Percentiles rank a stretch among this genome's conserved stretches.
Evolutionary conservation across 2,329 filamentous ascomycete species (phyloP).

Genomic region (Dactylellina drechsleri): DNA sequence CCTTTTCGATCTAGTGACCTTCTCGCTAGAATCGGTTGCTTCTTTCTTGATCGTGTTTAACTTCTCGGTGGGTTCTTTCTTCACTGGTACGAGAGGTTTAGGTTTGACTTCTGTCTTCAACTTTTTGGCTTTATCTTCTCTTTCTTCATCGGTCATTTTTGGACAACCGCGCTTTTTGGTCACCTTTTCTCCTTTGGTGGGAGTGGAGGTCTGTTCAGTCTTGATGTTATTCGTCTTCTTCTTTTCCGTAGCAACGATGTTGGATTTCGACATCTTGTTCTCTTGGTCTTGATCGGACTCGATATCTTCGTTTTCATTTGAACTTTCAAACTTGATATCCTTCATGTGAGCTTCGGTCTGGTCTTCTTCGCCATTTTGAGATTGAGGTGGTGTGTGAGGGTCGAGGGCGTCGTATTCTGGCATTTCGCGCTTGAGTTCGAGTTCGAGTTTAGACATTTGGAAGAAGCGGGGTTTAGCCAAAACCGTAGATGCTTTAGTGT

Average conservation of each 20-base stretch:
- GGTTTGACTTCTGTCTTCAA: neutral
- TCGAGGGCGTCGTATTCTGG: neutral
- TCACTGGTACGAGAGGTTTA: neutral
- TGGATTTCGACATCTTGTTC: neutral
- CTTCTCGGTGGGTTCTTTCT: neutral
- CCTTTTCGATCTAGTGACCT: neutral
- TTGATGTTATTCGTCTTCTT: neutral
- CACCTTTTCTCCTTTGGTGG: neutral
- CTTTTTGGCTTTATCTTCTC: slow-evolving; percentile 4
- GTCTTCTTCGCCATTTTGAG: neutral
- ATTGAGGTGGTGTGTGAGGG: neutral
- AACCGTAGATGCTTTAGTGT: neutral
- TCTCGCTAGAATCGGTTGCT: neutral
- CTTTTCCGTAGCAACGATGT: neutral
- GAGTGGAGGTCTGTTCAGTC: neutral
- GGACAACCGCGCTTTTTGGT: neutral
- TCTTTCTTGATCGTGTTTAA: neutral
- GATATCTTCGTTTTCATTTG: neutral
- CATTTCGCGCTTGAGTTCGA: neutral
- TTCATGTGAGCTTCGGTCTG: neutral
- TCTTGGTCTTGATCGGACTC: neutral
- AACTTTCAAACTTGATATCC: neutral
- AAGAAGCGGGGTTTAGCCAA: neutral
- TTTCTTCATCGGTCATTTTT: neutral
- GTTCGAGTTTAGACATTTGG: neutral